Conservation (phyloP, 1,139 yeast species). For the Taiozyma sp. region DNA sequence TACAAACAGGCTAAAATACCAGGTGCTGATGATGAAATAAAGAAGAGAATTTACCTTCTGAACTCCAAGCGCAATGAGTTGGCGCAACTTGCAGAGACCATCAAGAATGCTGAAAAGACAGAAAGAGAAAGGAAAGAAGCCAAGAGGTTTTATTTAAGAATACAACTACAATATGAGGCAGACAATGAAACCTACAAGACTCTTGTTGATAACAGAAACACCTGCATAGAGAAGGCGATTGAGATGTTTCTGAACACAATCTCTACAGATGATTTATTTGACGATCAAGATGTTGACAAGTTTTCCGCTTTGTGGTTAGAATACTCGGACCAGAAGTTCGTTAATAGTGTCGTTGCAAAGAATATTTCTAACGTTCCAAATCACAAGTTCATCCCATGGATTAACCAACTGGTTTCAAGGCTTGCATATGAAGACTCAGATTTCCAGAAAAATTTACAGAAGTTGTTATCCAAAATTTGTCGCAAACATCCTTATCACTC, state of each 20-base stretch:
- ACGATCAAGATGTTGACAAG: constrained; percentile 62
- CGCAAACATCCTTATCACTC: constrained; percentile 72
- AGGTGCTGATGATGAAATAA: constrained; percentile 39
- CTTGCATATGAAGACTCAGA: constrained; percentile 41
- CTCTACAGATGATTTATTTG: constrained; percentile 37
- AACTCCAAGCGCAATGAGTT: constrained; percentile 39
- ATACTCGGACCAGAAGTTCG: constrained; percentile 37
- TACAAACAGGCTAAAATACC: constrained; percentile 54
- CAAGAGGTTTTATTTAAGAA: constrained; percentile 42
- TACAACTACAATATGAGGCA: constrained; percentile 40
- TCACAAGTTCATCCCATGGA: constrained; percentile 69
- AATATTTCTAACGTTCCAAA: constrained; percentile 43
- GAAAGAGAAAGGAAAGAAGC: constrained; percentile 44
- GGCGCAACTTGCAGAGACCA: constrained; percentile 41
- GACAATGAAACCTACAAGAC: constrained; percentile 44
- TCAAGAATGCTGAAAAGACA: constrained; percentile 34
- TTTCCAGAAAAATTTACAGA: constrained; percentile 54
- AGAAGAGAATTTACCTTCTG: constrained; percentile 35
- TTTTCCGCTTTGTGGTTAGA: constrained; percentile 88
- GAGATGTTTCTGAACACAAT: constrained; percentile 55
- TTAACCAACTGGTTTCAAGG: constrained; percentile 76
- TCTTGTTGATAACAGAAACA: constrained; percentile 32
- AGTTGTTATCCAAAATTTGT: constrained; percentile 46
- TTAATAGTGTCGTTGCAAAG: constrained; percentile 33
- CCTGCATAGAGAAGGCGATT: constrained; percentile 51